phyloP scores from a whole-genome alignment of 495 filamentous ascomycete genomes.

The Elaphomyces granulatus region DNA sequence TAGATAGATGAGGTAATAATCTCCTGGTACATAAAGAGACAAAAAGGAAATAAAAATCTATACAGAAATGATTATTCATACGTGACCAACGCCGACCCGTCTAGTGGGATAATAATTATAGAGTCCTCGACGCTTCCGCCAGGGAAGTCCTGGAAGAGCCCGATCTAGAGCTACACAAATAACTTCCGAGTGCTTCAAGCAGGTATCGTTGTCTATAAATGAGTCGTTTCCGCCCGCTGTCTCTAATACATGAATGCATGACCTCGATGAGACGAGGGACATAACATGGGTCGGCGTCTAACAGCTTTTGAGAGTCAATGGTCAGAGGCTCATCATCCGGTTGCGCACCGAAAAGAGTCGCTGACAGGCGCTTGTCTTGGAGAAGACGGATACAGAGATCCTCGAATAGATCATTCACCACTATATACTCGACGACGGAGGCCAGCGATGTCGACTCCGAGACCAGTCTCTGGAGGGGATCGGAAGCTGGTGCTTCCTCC shows the following conservation, averaged over 20 bases:
- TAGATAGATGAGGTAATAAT: no score
- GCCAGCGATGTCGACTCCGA: conserved; percentile 15
- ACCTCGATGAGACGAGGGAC: conserved; percentile 11
- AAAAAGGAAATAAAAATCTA: no score
- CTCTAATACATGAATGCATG: conserved; percentile 16
- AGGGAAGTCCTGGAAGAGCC: no score
- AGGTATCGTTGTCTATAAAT: conserved; percentile 30
- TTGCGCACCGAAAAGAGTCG: conserved; percentile 6
- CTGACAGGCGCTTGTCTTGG: conserved; percentile 8
- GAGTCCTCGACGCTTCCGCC: no score
- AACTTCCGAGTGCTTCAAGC: conserved; percentile 19
- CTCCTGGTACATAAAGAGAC: no score
- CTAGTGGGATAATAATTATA: no score
- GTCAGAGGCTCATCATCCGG: conserved; percentile 11
- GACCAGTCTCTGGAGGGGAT: conserved; percentile 5
- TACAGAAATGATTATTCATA: no score
- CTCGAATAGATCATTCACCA: conserved; percentile 24
- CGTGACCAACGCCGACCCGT: no score
- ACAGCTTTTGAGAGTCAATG: conserved; percentile 6
- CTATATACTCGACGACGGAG: conserved; percentile 23
- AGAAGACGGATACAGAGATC: conserved; percentile 22
- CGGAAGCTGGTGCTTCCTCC: conserved; percentile 1
- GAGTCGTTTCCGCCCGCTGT: conserved; percentile 17
- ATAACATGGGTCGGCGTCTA: conserved; percentile 2
- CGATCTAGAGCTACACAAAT: no score